Conservation (phyloP, 306 rosid genomes). For the Castanospermum australe region DNA sequence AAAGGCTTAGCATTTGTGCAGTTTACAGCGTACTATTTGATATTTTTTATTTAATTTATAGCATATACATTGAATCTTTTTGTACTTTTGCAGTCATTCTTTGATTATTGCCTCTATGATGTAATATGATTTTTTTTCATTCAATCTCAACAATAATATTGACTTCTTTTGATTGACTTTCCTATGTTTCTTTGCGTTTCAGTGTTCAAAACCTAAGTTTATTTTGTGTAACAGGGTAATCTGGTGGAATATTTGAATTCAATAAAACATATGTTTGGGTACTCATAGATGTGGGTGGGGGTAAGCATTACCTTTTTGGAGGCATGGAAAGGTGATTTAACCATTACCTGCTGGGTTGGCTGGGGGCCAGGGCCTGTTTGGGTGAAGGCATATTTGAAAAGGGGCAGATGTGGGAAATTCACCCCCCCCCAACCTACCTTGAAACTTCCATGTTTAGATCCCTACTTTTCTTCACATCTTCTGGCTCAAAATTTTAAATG, state of each 20-base stretch:
- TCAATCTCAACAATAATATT: background rate
- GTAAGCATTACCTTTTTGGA: background rate
- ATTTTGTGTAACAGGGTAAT: background rate
- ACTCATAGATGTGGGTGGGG: background rate
- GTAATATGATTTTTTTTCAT: background rate
- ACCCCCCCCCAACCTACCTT: no score
- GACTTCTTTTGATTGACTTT: no score
- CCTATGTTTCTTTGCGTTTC: background rate
- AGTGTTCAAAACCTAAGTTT: background rate
- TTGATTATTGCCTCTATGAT: background rate
- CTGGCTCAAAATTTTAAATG: background rate
- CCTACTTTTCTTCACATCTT: background rate
- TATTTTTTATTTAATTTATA: no score
- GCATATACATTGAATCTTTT: no score
- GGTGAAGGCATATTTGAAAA: background rate
- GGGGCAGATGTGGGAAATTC: background rate
- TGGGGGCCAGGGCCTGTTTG: background rate
- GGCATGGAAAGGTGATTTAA: background rate
- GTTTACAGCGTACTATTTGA: no score
- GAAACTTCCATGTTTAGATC: background rate
- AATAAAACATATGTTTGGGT: background rate
- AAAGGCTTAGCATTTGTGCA: no score
- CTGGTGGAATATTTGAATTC: no score
- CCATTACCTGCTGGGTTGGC: background rate
- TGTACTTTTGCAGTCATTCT: background rate